Evolutionary conservation across 257 asterid species (phyloP).

Genomic region (Dorcoceras hygrometricum): DNA sequence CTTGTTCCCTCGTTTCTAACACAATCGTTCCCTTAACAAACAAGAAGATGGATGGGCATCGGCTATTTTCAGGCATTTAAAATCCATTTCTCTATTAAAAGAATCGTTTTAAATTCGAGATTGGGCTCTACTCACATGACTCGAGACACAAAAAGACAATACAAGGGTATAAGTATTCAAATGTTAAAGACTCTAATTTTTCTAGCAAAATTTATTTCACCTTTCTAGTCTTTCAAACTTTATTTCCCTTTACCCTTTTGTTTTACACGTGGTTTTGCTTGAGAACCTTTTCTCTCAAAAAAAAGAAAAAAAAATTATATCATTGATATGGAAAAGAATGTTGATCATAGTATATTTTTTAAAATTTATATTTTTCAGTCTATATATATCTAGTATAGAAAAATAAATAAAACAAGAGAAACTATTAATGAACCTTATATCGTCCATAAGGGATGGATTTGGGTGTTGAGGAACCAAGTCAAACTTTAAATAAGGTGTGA

Average conservation of each 20-base stretch:
- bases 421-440: not conserved
- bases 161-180: not conserved
- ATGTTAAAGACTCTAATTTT: not conserved
- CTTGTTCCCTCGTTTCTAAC: no score
- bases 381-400: not conserved
- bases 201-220: constrained; percentile 10
- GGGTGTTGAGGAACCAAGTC: constrained; percentile 30
- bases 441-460: not conserved
- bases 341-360: not conserved
- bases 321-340: not conserved
- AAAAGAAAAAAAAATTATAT: not conserved
- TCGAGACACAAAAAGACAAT: not conserved
- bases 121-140: not conserved
- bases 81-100: no score
- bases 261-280: constrained; percentile 45
- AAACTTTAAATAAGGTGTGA: constrained; percentile 35
- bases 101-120: not conserved
- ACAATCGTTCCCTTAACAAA: no score
- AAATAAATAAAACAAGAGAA: constrained; percentile 26
- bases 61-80: not conserved
- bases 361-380: constrained; percentile 7
- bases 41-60: not conserved
- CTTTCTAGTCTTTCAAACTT: constrained; percentile 20
- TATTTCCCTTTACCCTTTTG: constrained; percentile 17
- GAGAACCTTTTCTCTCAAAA: constrained; percentile 29